A percentile compares a stretch with the other conserved stretches of the same genome.
phyloP scores from a whole-genome alignment of 495 filamentous ascomycete species.

The Daldinia caldariorum region DNA sequence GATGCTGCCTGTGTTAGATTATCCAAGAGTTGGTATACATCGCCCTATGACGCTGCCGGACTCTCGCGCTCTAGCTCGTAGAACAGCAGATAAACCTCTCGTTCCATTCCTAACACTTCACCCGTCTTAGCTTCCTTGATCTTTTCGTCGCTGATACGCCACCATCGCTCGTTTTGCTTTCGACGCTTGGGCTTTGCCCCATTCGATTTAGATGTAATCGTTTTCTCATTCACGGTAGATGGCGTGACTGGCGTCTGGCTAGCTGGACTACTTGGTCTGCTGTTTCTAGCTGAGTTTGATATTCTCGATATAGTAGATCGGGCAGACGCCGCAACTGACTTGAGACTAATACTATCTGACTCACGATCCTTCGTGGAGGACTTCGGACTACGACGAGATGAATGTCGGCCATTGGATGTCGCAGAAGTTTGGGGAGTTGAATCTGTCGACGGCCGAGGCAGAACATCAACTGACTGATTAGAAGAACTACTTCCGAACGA shows the following conservation, averaged over 20 bases:
- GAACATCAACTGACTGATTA: constrained; percentile 38
- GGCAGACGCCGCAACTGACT: constrained; percentile 56
- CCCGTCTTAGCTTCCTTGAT: constrained; percentile 91
- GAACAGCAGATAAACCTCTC: constrained; percentile 94
- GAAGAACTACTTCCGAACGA: constrained; percentile 44
- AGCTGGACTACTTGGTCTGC: constrained; percentile 35
- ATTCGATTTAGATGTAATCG: constrained; percentile 11
- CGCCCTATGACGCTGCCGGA: constrained; percentile 44
- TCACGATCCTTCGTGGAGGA: constrained; percentile 42
- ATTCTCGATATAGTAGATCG: constrained; percentile 54
- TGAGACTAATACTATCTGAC: constrained; percentile 52
- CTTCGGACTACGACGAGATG: constrained; percentile 37
- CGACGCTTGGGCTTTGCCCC: constrained; percentile 58
- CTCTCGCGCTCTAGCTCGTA: constrained; percentile 77
- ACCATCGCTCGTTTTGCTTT: constrained; percentile 83
- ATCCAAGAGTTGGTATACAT: constrained; percentile 32
- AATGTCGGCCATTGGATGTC: constrained; percentile 30
- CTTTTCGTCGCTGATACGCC: constrained; percentile 98
- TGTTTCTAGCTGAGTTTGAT: constrained; percentile 45
- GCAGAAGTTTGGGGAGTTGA: constrained; percentile 38
- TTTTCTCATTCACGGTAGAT: constrained; percentile 24
- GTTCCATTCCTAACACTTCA: constrained; percentile 92
- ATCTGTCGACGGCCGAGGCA: constrained; percentile 37
- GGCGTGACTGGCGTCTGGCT: constrained; percentile 45
- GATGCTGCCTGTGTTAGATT: constrained; percentile 23